Conservation (phyloP, 371 early-diverging fungal species). For the Mucor indicus region DNA sequence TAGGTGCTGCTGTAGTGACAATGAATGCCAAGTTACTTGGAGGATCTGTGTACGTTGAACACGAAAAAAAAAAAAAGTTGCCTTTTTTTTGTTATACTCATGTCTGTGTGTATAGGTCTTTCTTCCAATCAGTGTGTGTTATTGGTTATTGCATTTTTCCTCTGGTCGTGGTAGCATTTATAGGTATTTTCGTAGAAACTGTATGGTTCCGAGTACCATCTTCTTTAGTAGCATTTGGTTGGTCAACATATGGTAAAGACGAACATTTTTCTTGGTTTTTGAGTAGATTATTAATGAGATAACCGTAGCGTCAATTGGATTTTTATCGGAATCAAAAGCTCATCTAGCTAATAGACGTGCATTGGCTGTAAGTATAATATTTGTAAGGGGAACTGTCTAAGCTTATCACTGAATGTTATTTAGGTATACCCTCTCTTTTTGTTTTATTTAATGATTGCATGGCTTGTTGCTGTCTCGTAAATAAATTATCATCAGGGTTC, state of each 20-base stretch:
- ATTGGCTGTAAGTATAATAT: slow-evolving; percentile 64
- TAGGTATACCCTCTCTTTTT: slow-evolving; percentile 82
- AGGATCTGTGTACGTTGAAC: slow-evolving; percentile 56
- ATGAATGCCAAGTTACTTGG: slow-evolving; percentile 91
- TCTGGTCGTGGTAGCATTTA: slow-evolving; percentile 71
- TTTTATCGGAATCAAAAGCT: slow-evolving; percentile 69
- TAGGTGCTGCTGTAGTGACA: slow-evolving; percentile 90
- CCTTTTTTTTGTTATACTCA: neutral
- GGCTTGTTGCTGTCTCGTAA: slow-evolving; percentile 81
- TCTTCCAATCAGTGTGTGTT: slow-evolving; percentile 93
- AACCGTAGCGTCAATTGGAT: slow-evolving; percentile 79
- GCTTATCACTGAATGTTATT: neutral
- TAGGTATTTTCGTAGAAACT: slow-evolving; percentile 59
- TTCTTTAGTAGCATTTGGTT: slow-evolving; percentile 69
- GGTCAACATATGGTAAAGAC: slow-evolving; percentile 75
- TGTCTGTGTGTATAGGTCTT: slow-evolving; percentile 60
- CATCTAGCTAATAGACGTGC: slow-evolving; percentile 76
- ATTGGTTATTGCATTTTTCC: slow-evolving; percentile 96
- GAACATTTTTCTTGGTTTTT: neutral
- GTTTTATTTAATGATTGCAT: slow-evolving; percentile 90
- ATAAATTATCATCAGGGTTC: too few relatives aligned
- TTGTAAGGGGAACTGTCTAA: neutral
- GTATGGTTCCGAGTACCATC: slow-evolving; percentile 70
- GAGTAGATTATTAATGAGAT: neutral
- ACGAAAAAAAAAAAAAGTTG: neutral